Conservation (phyloP, 2,329 filamentous ascomycete genomes). For the Colletotrichum sp. region DNA sequence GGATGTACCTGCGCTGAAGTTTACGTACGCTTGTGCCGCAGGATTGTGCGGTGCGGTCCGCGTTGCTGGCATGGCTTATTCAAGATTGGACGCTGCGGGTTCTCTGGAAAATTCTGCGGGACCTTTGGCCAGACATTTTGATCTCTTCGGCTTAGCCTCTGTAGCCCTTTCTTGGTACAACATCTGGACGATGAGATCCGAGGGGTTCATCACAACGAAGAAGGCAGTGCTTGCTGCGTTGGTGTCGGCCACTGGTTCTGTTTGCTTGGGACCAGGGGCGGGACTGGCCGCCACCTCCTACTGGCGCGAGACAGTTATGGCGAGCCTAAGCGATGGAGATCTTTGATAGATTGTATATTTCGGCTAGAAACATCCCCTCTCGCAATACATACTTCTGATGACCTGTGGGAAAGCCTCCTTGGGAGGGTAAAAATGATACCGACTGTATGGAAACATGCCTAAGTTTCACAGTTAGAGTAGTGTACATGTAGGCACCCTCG, state of each 20-base stretch:
- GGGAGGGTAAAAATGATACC: background rate
- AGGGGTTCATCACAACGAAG: background rate
- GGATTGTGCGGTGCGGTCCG: background rate
- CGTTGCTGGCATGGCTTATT: background rate
- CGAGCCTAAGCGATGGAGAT: background rate
- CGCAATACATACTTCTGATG: background rate
- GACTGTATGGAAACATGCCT: background rate
- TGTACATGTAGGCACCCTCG: background rate
- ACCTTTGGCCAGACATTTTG: conserved; percentile 15
- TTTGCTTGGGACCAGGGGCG: background rate
- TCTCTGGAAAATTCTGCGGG: background rate
- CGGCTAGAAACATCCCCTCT: background rate
- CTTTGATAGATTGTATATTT: background rate
- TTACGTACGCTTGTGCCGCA: background rate
- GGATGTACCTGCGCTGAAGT: background rate
- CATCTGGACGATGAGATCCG: background rate
- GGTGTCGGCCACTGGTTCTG: background rate
- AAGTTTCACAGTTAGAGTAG: background rate
- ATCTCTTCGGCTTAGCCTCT: background rate
- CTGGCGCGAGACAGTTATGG: background rate
- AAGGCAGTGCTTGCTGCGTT: background rate
- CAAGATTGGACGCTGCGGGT: background rate
- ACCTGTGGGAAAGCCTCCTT: background rate
- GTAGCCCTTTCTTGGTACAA: background rate
- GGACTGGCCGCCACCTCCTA: background rate